phyloP scores from a whole-genome alignment of 2,329 filamentous ascomycete genomes.

The Pestalotiopsis sp. region DNA sequence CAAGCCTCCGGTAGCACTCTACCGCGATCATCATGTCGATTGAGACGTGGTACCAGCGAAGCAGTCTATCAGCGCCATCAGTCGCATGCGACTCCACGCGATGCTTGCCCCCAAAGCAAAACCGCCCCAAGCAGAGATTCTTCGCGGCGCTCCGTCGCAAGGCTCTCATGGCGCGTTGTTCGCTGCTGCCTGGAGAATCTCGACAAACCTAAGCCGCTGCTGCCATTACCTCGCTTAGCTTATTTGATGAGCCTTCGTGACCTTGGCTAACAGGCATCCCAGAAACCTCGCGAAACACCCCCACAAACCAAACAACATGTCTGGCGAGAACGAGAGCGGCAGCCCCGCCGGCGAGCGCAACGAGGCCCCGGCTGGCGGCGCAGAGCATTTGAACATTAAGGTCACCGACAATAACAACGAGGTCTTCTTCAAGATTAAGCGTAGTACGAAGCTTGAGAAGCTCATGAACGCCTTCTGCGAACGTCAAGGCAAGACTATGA shows the following conservation, averaged over 20 bases:
- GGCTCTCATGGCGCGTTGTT: neutral
- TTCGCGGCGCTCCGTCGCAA: neutral
- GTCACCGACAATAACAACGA: slow-evolving; percentile 99
- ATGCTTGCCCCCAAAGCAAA: neutral
- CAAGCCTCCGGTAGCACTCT: neutral
- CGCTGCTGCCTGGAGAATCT: neutral
- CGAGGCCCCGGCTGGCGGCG: slow-evolving; percentile 47
- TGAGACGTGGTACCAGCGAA: neutral
- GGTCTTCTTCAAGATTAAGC: slow-evolving; percentile 99
- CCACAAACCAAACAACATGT: slow-evolving; percentile 39
- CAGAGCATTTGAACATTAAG: slow-evolving; percentile 97
- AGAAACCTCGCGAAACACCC: slow-evolving; percentile 17
- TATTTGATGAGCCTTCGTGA: neutral
- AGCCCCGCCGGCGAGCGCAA: slow-evolving; percentile 43
- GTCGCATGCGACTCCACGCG: neutral
- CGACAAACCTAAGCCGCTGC: too few species aligned
- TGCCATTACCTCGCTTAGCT: neutral
- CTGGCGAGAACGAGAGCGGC: slow-evolving; percentile 54
- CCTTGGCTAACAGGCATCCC: neutral
- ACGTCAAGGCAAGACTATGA: slow-evolving; percentile 84
- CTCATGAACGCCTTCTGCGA: slow-evolving; percentile 98
- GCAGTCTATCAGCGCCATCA: neutral
- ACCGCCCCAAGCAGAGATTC: neutral
- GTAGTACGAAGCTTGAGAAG: slow-evolving; percentile 93
- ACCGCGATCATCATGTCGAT: neutral